Conservation (phyloP, 2,329 filamentous ascomycete species). For the Chrysoporthe puriensis region DNA sequence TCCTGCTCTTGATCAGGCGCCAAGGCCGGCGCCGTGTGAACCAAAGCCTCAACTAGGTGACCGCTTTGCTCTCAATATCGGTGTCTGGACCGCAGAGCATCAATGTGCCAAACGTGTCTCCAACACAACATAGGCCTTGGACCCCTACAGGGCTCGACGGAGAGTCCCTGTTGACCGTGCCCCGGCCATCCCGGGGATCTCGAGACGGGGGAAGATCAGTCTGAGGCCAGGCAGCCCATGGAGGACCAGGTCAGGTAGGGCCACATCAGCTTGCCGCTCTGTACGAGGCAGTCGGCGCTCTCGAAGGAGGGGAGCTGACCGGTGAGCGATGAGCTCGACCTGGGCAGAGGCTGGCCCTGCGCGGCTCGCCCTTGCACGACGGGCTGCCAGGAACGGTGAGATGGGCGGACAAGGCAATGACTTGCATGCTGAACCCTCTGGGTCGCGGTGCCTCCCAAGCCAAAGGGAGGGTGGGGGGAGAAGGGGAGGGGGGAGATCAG, state of each 20-base stretch:
- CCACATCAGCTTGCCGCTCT: not conserved
- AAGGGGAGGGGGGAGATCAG: not conserved
- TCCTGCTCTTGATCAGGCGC: not conserved
- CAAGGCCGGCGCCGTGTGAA: not conserved
- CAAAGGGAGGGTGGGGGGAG: not conserved
- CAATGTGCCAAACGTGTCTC: not conserved
- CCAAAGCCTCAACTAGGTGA: not conserved
- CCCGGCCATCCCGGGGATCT: not conserved
- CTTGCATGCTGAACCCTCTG: not conserved
- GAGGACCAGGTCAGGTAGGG: not conserved
- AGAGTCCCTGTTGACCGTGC: not conserved
- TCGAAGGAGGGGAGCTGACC: not conserved
- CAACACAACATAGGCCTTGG: not conserved
- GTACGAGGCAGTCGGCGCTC: not conserved
- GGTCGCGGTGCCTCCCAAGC: not conserved
- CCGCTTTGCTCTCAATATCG: not conserved
- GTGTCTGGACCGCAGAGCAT: not conserved
- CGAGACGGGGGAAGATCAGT: not conserved
- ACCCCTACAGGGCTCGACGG: too few species aligned
- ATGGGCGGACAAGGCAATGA: not conserved
- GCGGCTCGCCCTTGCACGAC: not conserved
- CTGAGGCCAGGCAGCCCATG: not conserved
- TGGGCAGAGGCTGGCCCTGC: not conserved
- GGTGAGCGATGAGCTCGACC: not conserved
- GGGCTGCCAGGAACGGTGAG: not conserved